Conservation (phyloP, 371 early-diverging fungal species). For the Zychaea mexicana region DNA sequence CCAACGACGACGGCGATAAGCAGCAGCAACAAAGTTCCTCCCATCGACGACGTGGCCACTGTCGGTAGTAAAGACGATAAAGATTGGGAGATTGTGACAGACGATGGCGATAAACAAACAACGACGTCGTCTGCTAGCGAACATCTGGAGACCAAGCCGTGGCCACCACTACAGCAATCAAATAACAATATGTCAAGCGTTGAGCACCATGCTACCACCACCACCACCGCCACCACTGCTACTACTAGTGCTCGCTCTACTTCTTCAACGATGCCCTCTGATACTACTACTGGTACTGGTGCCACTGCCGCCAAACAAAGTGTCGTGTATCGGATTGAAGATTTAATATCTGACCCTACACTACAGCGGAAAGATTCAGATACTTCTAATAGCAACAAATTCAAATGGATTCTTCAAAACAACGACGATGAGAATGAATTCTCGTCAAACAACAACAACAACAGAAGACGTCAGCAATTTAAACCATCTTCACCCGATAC, state of each 20-base stretch:
- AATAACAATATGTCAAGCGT: neutral
- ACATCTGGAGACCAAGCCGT: neutral
- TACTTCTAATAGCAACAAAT: slow-evolving; percentile 21
- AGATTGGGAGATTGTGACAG: slow-evolving; percentile 1
- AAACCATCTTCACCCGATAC: neutral
- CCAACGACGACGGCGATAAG: neutral
- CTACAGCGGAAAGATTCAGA: slow-evolving; percentile 20
- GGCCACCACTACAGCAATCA: neutral
- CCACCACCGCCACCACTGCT: neutral
- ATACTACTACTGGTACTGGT: neutral
- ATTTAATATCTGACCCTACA: slow-evolving; percentile 40
- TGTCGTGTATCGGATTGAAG: slow-evolving; percentile 45
- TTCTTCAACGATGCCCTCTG: neutral
- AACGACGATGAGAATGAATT: neutral
- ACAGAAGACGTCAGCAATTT: neutral
- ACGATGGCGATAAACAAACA: slow-evolving; percentile 1
- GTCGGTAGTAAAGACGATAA: neutral
- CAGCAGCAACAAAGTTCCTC: neutral
- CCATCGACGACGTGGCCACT: neutral
- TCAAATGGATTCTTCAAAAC: slow-evolving; percentile 30
- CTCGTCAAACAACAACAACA: neutral
- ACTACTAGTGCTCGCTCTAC: neutral
- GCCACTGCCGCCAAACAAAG: slow-evolving; percentile 14
- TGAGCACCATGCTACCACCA: neutral
- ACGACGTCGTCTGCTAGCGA: neutral